Evolutionary conservation across 1,139 yeast genomes (phyloP), one percentile per base, ranked within the genome.

Genomic region (Blastobotrys petasosporus): DNA sequence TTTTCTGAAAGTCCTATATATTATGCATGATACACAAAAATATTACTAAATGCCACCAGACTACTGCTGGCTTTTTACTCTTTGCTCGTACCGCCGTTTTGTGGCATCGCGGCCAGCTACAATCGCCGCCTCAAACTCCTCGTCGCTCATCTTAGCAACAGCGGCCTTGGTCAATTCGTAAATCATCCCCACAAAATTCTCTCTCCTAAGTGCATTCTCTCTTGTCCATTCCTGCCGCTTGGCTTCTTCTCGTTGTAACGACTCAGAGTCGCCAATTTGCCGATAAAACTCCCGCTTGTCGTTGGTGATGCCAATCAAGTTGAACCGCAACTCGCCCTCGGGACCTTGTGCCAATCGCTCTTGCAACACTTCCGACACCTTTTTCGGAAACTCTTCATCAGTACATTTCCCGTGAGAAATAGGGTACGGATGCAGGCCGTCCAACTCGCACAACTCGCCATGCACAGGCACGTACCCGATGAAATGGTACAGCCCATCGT

Each of bases 401-500:
- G 63, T 54, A 54, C 80, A 75, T 4, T 51, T 60, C 0, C 68
- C 76, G 57, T 81, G 87, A 37, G 63, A 64, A 37, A 82, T 79
- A 0, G 87, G 86, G 45, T 62, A 71, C n/a, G 66, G 68, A 50
- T 77, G 78, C 44, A 82, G 68, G 1, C 88, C 88, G 57, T 82
- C 88, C 42, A 82, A 66, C 56, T 82, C 88, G 58, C 78, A 79
- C n/a, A 82, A 67, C 37, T 62, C 60, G 17, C 75, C 80, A 48
- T 74, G 62, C 37, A 67, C 63, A 32, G 70, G 71, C 10, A 63
- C 57, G 57, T 77, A 82, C 0, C 85, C 82, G 34, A 81, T 69
- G 55, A 80, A 82, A 58, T 82, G 88, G 63, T 73, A 82, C 12
- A 79, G 55, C 1, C 81, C 85, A 52, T 77, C 80, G 48, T 75